Evolutionary conservation across 2,329 filamentous ascomycete genomes (phyloP), one percentile per base, ranked within the genome.

Genomic region (Penicillium sp.): DNA sequence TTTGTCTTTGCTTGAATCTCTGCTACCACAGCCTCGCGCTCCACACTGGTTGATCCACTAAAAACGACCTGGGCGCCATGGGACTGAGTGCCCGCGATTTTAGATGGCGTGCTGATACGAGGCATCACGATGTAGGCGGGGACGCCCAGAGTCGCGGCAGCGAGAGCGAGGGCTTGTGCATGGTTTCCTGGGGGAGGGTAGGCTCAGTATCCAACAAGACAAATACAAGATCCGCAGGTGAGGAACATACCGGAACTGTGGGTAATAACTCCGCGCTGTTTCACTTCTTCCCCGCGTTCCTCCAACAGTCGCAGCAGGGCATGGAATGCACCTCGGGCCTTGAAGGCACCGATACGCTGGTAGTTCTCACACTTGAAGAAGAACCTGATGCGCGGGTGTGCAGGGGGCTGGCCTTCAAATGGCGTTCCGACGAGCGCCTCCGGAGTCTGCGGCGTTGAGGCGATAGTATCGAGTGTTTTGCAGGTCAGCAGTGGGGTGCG

Each of bases 341-440:
- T 97, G 80, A 97, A 97, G 1, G 93, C 93, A 48, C 93, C 94
- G 51, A 95, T 86, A 52, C 86, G 86, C 78, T 97, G 94, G 55
- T 91, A 79, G 73, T 97, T 97, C 79, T 97, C 93, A 74, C 91
- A 95, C 78, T 97, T 97, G 83, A 97, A 96, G 79, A 90, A 94
- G 49, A 97, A 80, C 11, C 85, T 81, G 38, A 96, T 77, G 47
- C 77, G 83, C 0, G 91, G 91, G 4, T 71, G 77, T 1, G 88
- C 84, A 0, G 86, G 81, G n/a, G 70, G 67, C 38, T 80, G 76
- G 5, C 81, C 82, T 62, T 82, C 79, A 77, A 81, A 86, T 60
- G 77, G 73, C 4, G 86, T 88, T 13, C 79, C 82, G 43, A 72
- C 66, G 0, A 89, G 77, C 4, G 82, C 79, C 4, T 79, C 77